phyloP scores from a whole-genome alignment of 225 moss, liverwort and hornwort species.

The Straminergon stramineum region DNA sequence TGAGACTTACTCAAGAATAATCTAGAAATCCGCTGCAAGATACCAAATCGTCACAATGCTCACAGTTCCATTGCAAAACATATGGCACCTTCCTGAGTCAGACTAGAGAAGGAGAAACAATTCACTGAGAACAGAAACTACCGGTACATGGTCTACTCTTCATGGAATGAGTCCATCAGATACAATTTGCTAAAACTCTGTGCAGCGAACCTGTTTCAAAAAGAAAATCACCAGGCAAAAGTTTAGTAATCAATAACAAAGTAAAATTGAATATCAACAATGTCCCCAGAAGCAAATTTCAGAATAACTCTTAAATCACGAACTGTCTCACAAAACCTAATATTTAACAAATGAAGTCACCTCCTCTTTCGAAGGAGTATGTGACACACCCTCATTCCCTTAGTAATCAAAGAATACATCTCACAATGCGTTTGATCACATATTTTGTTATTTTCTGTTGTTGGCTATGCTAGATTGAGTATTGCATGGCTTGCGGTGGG shows the following conservation, averaged over 20 bases:
- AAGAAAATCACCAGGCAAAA: background rate
- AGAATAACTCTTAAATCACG: background rate
- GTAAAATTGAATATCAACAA: background rate
- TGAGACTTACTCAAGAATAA: background rate
- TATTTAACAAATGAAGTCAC: background rate
- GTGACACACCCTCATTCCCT: background rate
- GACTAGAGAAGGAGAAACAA: background rate
- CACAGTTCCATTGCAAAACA: background rate
- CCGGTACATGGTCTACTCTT: constrained; percentile 18
- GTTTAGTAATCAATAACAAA: background rate
- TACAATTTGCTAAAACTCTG: constrained; percentile 83
- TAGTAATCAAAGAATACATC: background rate
- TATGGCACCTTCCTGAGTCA: background rate
- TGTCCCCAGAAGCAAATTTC: constrained; percentile 4
- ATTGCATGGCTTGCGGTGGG: background rate
- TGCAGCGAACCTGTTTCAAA: constrained; percentile 60
- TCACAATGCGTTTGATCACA: background rate
- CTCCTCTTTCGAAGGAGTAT: background rate
- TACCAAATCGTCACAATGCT: background rate
- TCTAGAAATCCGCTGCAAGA: background rate
- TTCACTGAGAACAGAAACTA: background rate
- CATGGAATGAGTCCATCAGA: constrained; percentile 82
- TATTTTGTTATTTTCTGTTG: background rate
- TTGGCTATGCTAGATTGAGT: background rate
- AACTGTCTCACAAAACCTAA: background rate